phyloP scores from a whole-genome alignment of 768 basidiomycete species.

The Mycena latifolia region DNA sequence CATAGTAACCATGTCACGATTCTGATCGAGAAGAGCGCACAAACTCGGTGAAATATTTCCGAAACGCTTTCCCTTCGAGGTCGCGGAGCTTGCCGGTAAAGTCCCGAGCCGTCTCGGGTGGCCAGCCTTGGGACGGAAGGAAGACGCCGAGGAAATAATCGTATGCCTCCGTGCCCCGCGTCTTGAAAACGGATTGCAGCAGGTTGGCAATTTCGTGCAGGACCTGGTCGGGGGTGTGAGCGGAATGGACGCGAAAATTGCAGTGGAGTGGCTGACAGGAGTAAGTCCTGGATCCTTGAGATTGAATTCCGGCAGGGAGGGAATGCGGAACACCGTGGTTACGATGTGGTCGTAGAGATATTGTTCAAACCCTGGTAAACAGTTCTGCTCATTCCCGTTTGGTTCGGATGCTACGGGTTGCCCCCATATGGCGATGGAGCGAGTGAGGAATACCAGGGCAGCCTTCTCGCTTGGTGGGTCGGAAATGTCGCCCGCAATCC shows the following conservation, averaged over 20 bases:
- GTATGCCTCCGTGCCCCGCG: slow-evolving; percentile 85
- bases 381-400: slow-evolving; percentile 48
- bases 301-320: slow-evolving; percentile 85
- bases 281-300: slow-evolving; percentile 67
- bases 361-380: slow-evolving; percentile 90
- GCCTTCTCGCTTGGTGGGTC: slow-evolving; percentile 84
- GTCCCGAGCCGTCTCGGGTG: slow-evolving; percentile 79
- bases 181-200: slow-evolving; percentile 81
- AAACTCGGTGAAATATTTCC: slow-evolving; percentile 90
- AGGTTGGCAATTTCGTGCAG: slow-evolving; percentile 91
- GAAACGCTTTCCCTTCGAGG: slow-evolving; percentile 80
- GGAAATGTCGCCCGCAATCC: slow-evolving; percentile 78
- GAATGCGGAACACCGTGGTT: slow-evolving; percentile 85
- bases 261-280: slow-evolving; percentile 7
- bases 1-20: slow-evolving; percentile 56
- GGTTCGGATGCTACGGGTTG: slow-evolving; percentile 54
- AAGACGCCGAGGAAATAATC: slow-evolving; percentile 84
- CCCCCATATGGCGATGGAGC: slow-evolving; percentile 78
- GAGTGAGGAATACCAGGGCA: slow-evolving; percentile 83
- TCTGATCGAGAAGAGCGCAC: slow-evolving; percentile 77
- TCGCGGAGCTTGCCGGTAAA: slow-evolving; percentile 83
- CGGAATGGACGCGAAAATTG: background rate
- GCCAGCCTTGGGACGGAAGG: slow-evolving; percentile 92
- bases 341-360: slow-evolving; percentile 92
- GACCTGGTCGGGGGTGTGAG: slow-evolving; percentile 62